phyloP scores from a whole-genome alignment of 148 eudicot genomes.

The Suaeda aralocaspica region DNA sequence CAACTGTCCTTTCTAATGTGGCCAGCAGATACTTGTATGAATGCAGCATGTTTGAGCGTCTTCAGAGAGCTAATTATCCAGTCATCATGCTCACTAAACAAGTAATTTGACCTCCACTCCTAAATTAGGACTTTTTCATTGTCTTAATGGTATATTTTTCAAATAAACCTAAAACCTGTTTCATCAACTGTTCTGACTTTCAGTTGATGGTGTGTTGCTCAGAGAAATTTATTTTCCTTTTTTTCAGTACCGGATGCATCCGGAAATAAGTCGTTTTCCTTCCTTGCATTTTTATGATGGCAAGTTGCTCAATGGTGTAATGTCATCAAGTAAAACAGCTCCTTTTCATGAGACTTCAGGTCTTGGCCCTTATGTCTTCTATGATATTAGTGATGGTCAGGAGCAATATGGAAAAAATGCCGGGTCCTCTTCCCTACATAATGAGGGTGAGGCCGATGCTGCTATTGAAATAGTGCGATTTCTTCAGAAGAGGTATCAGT shows the following conservation, averaged over 20 bases:
- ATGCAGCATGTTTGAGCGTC: constrained; percentile 99
- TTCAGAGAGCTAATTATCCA: constrained; percentile 93
- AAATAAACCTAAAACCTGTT: too few relatives aligned
- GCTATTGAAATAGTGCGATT: constrained; percentile 70
- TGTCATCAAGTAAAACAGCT: constrained; percentile 57
- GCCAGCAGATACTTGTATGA: constrained; percentile 84
- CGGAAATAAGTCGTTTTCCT: constrained; percentile 86
- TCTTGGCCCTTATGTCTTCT: constrained; percentile 94
- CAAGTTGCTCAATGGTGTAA: constrained; percentile 74
- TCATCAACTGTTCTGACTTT: neutral
- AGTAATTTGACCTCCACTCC: constrained; percentile 40
- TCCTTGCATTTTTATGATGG: constrained; percentile 86
- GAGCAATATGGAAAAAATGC: constrained; percentile 72
- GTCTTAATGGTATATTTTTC: too few relatives aligned
- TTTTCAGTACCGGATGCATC: constrained; percentile 98
- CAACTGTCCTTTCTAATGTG: constrained; percentile 92
- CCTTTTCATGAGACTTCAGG: constrained; percentile 68
- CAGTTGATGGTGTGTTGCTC: constrained; percentile 13
- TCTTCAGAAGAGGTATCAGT: constrained; percentile 61
- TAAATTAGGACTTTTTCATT: constrained; percentile 1
- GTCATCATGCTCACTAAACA: constrained; percentile 90
- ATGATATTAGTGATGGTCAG: constrained; percentile 79
- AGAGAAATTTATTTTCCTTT: constrained; percentile 15
- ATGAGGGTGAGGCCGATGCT: constrained; percentile 94
- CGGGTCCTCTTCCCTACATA: constrained; percentile 74